phyloP scores from a whole-genome alignment of 148 eudicot genomes.

The Fallopia convolvulus region DNA sequence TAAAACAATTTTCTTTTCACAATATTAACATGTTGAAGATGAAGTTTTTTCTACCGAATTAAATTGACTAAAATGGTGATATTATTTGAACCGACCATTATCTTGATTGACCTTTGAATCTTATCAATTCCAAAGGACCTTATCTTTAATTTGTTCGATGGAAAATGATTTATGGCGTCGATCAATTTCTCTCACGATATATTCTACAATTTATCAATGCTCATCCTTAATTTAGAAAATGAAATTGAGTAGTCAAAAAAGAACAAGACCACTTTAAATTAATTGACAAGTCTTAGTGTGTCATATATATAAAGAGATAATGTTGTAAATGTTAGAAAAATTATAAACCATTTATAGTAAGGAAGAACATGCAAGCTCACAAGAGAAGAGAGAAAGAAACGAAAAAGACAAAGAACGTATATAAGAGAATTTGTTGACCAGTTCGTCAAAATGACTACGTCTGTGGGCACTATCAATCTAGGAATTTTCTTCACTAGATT shows the following conservation, averaged over 20 bases:
- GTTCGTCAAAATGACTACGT: no score
- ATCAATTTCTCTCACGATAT: neutral
- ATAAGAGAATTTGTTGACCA: no score
- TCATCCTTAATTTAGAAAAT: neutral
- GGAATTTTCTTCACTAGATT: no score
- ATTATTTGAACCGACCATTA: neutral
- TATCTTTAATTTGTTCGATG: neutral
- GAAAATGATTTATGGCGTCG: neutral
- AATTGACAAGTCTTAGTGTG: neutral
- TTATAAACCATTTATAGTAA: no score
- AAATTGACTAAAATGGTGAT: neutral
- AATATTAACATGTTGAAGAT: neutral
- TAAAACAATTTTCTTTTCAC: neutral
- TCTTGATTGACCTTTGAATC: neutral
- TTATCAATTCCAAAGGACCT: neutral
- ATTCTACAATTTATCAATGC: neutral
- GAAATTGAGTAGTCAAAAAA: neutral
- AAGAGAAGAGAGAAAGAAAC: no score
- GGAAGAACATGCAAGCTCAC: no score
- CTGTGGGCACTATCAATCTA: no score
- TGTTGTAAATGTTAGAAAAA: neutral
- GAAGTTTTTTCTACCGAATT: neutral
- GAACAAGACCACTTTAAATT: neutral
- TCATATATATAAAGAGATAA: neutral
- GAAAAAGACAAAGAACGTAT: no score